Evolutionary conservation across 495 filamentous ascomycete genomes (phyloP).

Genomic region (Lichenothelia convexa): DNA sequence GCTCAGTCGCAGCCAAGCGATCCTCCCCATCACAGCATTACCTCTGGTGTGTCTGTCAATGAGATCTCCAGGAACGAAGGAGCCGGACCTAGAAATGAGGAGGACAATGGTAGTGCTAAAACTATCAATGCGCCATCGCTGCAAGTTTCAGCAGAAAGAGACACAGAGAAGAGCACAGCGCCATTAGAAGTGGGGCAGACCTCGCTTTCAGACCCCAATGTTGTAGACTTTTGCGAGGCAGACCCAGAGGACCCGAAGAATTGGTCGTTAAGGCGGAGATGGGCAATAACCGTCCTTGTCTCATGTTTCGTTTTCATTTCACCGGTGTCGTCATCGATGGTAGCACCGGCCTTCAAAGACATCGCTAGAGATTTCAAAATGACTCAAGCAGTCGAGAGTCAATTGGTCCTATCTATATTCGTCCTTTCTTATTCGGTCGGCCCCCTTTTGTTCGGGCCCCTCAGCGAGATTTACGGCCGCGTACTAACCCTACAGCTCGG

Average conservation of each 20-base stretch:
- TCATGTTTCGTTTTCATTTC: constrained; percentile 16
- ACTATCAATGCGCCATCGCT: too few species aligned
- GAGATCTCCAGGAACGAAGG: too few species aligned
- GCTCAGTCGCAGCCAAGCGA: too few species aligned
- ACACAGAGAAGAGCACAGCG: too few species aligned
- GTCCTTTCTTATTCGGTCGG: constrained; percentile 19
- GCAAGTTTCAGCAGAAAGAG: too few species aligned
- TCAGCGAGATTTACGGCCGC: constrained; percentile 47
- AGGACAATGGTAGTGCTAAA: too few species aligned
- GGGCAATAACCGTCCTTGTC: constrained; percentile 13
- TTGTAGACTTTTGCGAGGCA: constrained; percentile 21
- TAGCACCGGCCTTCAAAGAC: constrained; percentile 15
- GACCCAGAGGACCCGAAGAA: constrained; percentile 18
- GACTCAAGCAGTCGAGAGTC: constrained; percentile 3
- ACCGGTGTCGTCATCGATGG: constrained; percentile 16
- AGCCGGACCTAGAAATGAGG: too few species aligned
- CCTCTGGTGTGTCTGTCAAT: too few species aligned
- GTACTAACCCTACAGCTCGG: constrained; percentile 34
- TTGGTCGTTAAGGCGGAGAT: constrained; percentile 11
- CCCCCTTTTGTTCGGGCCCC: constrained; percentile 40
- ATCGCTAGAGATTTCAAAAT: constrained; percentile 13
- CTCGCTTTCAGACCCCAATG: constrained; percentile 19
- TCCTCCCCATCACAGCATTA: too few species aligned
- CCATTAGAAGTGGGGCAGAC: too few species aligned
- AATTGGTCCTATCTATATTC: constrained; percentile 17